phyloP scores from a whole-genome alignment of 305 asterid species.

The Lippia alba region DNA sequence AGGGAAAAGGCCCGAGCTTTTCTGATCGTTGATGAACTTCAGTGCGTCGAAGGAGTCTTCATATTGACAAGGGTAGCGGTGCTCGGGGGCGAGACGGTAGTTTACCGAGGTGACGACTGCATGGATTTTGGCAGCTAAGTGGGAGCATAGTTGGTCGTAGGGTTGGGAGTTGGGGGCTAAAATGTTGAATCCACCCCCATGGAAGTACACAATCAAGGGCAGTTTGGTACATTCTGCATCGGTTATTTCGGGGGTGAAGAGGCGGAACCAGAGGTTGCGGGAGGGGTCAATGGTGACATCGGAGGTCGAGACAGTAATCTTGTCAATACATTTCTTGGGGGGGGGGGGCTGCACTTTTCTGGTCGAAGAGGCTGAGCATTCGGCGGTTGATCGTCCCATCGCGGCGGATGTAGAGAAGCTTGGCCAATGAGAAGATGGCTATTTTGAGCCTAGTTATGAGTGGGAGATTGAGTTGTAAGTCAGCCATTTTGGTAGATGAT shows the following conservation, averaged over 20 bases:
- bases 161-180: conserved; percentile 30
- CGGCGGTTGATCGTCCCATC: conserved; percentile 42
- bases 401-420: conserved; percentile 17
- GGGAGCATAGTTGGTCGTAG: conserved; percentile 39
- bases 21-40: conserved; percentile 37
- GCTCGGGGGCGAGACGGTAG: conserved; percentile 47
- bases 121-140: conserved; percentile 35
- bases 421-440: not conserved
- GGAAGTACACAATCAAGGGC: conserved; percentile 46
- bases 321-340: conserved; percentile 29
- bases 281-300: conserved; percentile 48
- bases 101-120: conserved; percentile 45
- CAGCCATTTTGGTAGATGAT: conserved; percentile 3
- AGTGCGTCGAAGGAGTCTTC: conserved; percentile 41
- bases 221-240: not conserved
- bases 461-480: conserved; percentile 17
- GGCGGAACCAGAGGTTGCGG: conserved; percentile 49
- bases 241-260: conserved; percentile 31
- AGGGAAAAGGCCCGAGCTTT: conserved; percentile 32
- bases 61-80: conserved; percentile 40
- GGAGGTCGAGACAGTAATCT: conserved; percentile 33
- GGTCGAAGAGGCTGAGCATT: conserved; percentile 36
- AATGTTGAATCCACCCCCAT: conserved; percentile 47
- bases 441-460: conserved; percentile 28
- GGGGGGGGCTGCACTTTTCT: conserved; percentile 31